Percentiles rank a stretch among this genome's conserved stretches.
Conservation (phyloP, 768 basidiomycete genomes). For the Trametopsis cervina region DNA sequence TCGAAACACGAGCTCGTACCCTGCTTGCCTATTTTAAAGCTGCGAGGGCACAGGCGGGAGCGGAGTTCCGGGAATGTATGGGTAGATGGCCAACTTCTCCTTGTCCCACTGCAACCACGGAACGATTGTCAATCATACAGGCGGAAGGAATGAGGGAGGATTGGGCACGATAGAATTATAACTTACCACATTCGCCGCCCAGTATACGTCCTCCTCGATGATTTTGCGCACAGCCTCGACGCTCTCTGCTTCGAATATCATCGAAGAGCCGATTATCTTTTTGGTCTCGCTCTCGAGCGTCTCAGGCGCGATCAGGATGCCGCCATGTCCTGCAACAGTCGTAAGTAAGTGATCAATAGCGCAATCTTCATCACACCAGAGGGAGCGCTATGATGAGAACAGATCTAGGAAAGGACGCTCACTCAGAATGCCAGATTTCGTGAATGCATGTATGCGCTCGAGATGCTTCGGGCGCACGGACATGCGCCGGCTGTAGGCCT, state of each 20-base stretch:
- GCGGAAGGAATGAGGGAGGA: neutral
- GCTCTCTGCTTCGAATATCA: slow-evolving; percentile 47
- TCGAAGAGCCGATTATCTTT: slow-evolving; percentile 55
- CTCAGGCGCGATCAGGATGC: slow-evolving; percentile 53
- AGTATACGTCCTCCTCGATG: slow-evolving; percentile 38
- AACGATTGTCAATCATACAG: slow-evolving; percentile 1
- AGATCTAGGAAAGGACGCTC: no score
- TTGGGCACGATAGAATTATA: no score
- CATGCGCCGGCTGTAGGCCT: slow-evolving; percentile 19
- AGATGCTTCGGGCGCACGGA: slow-evolving; percentile 22
- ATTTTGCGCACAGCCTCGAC: slow-evolving; percentile 38
- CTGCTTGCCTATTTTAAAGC: no score
- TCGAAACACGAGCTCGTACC: no score
- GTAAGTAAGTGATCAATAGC: neutral
- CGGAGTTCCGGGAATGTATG: slow-evolving; percentile 34
- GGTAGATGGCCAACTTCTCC: slow-evolving; percentile 43
- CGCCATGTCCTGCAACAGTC: slow-evolving; percentile 32
- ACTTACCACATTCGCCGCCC: slow-evolving; percentile 35
- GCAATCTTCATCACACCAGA: slow-evolving; percentile 23
- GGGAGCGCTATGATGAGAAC: no score
- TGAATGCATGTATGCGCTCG: slow-evolving; percentile 6
- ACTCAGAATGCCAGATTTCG: slow-evolving; percentile 12
- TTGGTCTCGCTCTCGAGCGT: slow-evolving; percentile 40
- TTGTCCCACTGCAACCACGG: slow-evolving; percentile 43
- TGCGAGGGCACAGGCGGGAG: neutral